Evolutionary conservation across 148 eudicot genomes (phyloP).

Genomic region (Euryodendron excelsum): DNA sequence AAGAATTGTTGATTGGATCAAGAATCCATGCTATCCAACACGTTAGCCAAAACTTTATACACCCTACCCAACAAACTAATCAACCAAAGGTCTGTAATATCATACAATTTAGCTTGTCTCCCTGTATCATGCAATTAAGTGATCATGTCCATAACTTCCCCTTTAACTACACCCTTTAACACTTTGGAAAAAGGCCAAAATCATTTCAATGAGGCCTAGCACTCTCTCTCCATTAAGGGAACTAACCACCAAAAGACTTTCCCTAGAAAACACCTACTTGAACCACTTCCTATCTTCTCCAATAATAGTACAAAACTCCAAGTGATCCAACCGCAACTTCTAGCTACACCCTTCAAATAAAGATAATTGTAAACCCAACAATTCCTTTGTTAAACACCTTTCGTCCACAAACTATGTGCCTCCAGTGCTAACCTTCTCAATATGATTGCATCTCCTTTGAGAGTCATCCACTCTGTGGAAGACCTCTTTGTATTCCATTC

Average conservation of each 20-base stretch:
- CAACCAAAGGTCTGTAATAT: too few species aligned
- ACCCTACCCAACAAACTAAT: too few species aligned
- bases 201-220: too few species aligned
- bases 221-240: neutral
- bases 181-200: neutral
- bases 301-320: neutral
- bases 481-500: neutral
- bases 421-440: neutral
- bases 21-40: too few species aligned
- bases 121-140: neutral
- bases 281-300: neutral
- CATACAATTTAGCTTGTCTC: too few species aligned
- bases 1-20: too few species aligned
- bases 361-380: neutral
- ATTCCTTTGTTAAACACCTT: neutral
- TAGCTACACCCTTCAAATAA: neutral
- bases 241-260: neutral
- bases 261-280: neutral
- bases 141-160: too few species aligned
- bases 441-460: neutral
- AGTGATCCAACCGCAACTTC: neutral
- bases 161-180: too few species aligned
- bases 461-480: neutral
- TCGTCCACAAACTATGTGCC: neutral
- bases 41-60: too few species aligned